phyloP scores from a whole-genome alignment of 2,329 filamentous ascomycete species.

The Grosmannia huntii region DNA sequence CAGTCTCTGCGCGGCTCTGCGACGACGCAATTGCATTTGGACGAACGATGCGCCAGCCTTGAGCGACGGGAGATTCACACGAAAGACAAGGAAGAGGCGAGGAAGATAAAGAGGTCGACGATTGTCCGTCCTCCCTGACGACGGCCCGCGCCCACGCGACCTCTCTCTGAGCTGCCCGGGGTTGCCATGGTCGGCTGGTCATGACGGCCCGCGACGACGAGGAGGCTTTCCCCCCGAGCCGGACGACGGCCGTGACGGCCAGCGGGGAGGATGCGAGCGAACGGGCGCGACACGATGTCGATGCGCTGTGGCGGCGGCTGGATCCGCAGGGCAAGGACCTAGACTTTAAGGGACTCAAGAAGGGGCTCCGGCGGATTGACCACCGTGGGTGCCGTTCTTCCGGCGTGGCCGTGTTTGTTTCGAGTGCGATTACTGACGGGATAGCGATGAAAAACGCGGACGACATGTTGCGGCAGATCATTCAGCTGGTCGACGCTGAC shows the following conservation, averaged over 20 bases:
- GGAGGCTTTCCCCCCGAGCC: background rate
- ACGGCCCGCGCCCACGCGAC: too few relatives aligned
- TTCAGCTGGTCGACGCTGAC: constrained; percentile 71
- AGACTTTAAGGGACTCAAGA: constrained; percentile 73
- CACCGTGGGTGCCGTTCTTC: constrained; percentile 52
- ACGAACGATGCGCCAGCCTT: background rate
- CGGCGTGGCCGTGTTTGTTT: background rate
- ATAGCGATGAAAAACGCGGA: constrained; percentile 83
- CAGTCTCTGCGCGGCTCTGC: background rate
- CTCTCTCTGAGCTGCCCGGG: background rate
- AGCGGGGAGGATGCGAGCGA: constrained; percentile 43
- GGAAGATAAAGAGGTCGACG: background rate
- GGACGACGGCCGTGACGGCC: background rate
- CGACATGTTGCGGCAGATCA: constrained; percentile 65
- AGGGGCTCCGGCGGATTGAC: constrained; percentile 76
- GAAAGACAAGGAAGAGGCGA: background rate
- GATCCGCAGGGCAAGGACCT: constrained; percentile 67
- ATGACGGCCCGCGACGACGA: constrained; percentile 4
- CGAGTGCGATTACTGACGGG: background rate
- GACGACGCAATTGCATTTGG: background rate
- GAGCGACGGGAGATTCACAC: background rate
- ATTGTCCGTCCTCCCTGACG: background rate
- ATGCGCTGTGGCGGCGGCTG: constrained; percentile 71
- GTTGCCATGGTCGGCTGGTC: constrained; percentile 2
- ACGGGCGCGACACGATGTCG: constrained; percentile 61